Base-by-base conservation (phyloP, 108 stramenopile species). In the Pseudonitzschia pungens region DNA sequence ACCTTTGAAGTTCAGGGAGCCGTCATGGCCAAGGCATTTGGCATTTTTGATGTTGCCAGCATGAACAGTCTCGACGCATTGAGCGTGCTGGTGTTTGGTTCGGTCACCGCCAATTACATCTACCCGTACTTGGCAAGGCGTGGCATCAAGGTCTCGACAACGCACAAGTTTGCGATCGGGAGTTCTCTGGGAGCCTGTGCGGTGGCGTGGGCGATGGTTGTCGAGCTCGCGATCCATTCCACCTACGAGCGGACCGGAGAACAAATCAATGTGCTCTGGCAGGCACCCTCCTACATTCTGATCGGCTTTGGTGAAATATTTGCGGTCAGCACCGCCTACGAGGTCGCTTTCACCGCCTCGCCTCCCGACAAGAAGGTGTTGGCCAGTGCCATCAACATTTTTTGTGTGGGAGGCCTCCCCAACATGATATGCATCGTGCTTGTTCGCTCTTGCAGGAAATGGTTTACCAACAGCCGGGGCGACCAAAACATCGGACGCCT, bases 301-400 rank as follows among this genome's bases (percentile, higher is more conserved):
- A 90, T 94, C 79, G 93, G 93, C 8, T 77, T 73, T 65, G 93
- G 93, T 20, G 93, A 94, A 67, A 94, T 94, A 42, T 94, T 94
- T 80, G 86, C 90, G 28, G 86, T 92, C 0, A 89, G 88, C 42
- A 83, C 89, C 10, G 93, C 93, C 44, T 94, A 92, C 68, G 91
- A 94, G 70, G 84, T 92, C 28, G 91, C 93, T 36, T 94, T 94
- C 69, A 87, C 88, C 14, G 88, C 89, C 21, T 77, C 89, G 18
- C 88, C 91, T 8, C 83, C 86, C 42, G 82, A 84, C n/a, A 79
- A 78, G 74, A 94, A 92, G 68, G 82, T 80, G 5, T 73, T 94
- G 71, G 89, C 89, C 12, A 87, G 84, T 64, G 93, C 93, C 12
- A 79, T 78, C 44, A 94, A 94, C 70, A 71, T 94, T 27, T 91